Conservation (phyloP, 73 alveolate genomes). For the Paraurostyla sp. region DNA sequence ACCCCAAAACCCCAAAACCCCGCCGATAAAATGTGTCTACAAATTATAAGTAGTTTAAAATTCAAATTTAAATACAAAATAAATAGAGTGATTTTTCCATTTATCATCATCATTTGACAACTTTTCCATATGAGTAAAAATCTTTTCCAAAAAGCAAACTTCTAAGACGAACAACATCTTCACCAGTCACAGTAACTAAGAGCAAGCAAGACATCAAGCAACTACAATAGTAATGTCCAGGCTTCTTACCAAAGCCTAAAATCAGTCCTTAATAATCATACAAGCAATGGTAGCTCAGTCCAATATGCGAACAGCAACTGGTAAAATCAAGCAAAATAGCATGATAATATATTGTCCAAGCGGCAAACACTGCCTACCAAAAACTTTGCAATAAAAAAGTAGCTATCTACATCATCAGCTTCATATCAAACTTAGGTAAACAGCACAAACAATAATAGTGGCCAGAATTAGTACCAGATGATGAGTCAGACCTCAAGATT, state of each 20-base stretch:
- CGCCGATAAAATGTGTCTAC: neutral
- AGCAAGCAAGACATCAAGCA: neutral
- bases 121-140: neutral
- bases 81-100: neutral
- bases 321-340: neutral
- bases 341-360: neutral
- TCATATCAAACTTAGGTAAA: no score
- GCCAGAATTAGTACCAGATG: neutral
- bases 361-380: neutral
- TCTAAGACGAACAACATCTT: conserved; percentile 10
- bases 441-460: no score
- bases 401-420: neutral
- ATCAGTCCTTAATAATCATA: neutral
- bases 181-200: no score
- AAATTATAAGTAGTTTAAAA: neutral
- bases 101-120: neutral
- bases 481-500: neutral
- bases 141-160: neutral
- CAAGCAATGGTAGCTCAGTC: neutral
- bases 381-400: neutral
- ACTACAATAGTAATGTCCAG: no score
- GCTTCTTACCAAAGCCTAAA: neutral
- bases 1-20: conserved; percentile 54
- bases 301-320: neutral
- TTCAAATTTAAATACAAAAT: conserved; percentile 2